phyloP scores from a whole-genome alignment of 2,329 filamentous ascomycete genomes.

The Pestalotiopsis fici region DNA sequence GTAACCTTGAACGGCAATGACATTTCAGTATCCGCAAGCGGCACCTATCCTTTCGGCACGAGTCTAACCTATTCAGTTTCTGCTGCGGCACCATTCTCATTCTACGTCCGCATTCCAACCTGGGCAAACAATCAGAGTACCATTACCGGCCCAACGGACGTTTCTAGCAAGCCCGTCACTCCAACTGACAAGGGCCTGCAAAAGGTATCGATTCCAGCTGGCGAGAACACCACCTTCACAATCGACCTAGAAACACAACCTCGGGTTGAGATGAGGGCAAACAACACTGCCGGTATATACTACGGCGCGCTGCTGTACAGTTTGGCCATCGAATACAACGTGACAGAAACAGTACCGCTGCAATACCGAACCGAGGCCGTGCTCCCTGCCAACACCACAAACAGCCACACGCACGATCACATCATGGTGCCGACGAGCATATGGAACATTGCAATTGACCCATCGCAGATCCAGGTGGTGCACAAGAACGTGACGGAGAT shows the following conservation, averaged over 20 bases:
- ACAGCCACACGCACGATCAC: slow-evolving; percentile 27
- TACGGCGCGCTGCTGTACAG: slow-evolving; percentile 32
- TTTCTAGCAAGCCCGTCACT: slow-evolving; percentile 13
- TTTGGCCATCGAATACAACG: slow-evolving; percentile 26
- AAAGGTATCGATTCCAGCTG: slow-evolving; percentile 21
- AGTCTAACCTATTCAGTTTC: slow-evolving; percentile 28
- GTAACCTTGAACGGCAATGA: slow-evolving; percentile 34
- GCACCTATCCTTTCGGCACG: slow-evolving; percentile 44
- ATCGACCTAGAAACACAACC: slow-evolving; percentile 25
- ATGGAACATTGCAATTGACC: slow-evolving; percentile 34
- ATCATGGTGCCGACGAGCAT: slow-evolving; percentile 22
- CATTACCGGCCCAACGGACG: slow-evolving; percentile 15
- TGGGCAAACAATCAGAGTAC: slow-evolving; percentile 28
- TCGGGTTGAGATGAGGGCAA: slow-evolving; percentile 27
- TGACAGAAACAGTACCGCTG: slow-evolving; percentile 19
- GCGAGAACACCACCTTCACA: slow-evolving; percentile 17
- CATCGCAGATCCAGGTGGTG: slow-evolving; percentile 28
- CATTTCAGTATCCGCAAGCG: slow-evolving; percentile 44
- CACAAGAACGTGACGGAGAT: slow-evolving; percentile 14
- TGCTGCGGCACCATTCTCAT: slow-evolving; percentile 26
- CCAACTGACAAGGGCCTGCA: slow-evolving; percentile 20
- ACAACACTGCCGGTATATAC: slow-evolving; percentile 31
- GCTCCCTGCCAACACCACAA: slow-evolving; percentile 21
- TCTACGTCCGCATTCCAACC: slow-evolving; percentile 32
- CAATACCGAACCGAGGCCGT: slow-evolving; percentile 15